Base-by-base conservation (phyloP, 495 filamentous ascomycete species). In the Xylaria nigripes region DNA sequence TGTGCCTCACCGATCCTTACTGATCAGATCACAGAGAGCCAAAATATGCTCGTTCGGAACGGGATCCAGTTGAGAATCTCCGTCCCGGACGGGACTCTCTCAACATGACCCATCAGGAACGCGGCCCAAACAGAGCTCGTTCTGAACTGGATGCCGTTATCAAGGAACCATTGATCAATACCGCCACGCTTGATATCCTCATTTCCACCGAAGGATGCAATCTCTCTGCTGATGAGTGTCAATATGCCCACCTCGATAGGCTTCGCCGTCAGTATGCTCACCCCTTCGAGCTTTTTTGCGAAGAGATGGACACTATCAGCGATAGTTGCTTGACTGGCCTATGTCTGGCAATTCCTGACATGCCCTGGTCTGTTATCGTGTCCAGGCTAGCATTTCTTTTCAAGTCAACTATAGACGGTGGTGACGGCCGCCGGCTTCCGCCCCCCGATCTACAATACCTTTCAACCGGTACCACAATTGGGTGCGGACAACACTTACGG, bases 281-380 rank as follows among this genome's bases (percentile, higher is more conserved):
- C 19, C 27, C 50, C 6, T 45, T 52, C 3, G 41, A 45, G 41
- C 18, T 52, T 2, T 52, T 52, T 23, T 52, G 50, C 15, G 40
- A 36, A 16, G 50, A 52, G 25, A 52, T 52, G 50, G 50, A 52
- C 10, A 45, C n/a, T 1, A 44, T 52, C n/a, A 41, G 27, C 3
- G 50, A 52, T 12, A 45, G 12, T 1, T 52, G 50, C 27, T 34
- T 52, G 50, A 52, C 50, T 16, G 50, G 40, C 4, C 30, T 52
- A 45, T 52, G 40, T 16, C 29, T 52, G 19, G 41, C 41, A n/a
- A n/a, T 52, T 40, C 50, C 50, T 16, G 41, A 36, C 50, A 52
- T 52, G 50, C 50, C 50, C 6, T 52, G 50, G 50, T 52, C 50
- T 19, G 23, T 52, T 45, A 29, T 29, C 29, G 4, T 52, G 18